Percentiles rank a stretch among this genome's conserved stretches.
Evolutionary conservation across 2,329 filamentous ascomycete genomes (phyloP).

Genomic region (Blastomyces emzantsi): DNA sequence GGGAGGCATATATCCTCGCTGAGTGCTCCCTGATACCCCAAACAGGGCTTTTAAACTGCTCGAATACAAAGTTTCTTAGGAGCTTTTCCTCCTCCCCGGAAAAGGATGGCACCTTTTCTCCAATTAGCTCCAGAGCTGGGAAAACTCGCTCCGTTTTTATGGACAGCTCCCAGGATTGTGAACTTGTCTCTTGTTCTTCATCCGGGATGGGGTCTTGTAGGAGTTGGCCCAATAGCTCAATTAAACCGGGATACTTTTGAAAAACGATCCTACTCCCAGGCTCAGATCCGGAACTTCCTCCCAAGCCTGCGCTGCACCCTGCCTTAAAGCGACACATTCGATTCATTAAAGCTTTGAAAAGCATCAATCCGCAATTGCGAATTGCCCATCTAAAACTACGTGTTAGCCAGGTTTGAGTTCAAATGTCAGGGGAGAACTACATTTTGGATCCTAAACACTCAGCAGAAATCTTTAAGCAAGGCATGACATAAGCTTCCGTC

Average conservation of each 20-base stretch:
- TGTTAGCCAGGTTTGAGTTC: constrained; percentile 7
- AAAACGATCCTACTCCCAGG: constrained; percentile 34
- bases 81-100: constrained; percentile 26
- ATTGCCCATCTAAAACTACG: constrained; percentile 65
- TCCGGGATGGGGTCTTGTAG: constrained; percentile 16
- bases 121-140: constrained; percentile 39
- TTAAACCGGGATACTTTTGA: constrained; percentile 33
- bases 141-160: constrained; percentile 37
- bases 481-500: constrained; percentile 64
- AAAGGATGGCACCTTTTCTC: constrained; percentile 34
- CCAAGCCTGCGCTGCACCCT: constrained; percentile 42
- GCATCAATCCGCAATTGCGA: constrained; percentile 82
- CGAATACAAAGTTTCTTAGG: constrained; percentile 27
- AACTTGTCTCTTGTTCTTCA: not conserved
- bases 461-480: constrained; percentile 69
- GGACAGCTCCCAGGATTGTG: constrained; percentile 21
- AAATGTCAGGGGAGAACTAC: constrained; percentile 37
- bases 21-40: constrained; percentile 42
- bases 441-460: constrained; percentile 68
- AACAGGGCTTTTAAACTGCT: constrained; percentile 35
- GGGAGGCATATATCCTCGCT: constrained; percentile 35
- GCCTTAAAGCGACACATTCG: constrained; percentile 42
- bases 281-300: constrained; percentile 37
- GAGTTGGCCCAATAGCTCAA: constrained; percentile 30
- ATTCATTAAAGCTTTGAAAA: constrained; percentile 76